phyloP scores from a whole-genome alignment of 2,329 filamentous ascomycete species.

The Aureobasidium musti region DNA sequence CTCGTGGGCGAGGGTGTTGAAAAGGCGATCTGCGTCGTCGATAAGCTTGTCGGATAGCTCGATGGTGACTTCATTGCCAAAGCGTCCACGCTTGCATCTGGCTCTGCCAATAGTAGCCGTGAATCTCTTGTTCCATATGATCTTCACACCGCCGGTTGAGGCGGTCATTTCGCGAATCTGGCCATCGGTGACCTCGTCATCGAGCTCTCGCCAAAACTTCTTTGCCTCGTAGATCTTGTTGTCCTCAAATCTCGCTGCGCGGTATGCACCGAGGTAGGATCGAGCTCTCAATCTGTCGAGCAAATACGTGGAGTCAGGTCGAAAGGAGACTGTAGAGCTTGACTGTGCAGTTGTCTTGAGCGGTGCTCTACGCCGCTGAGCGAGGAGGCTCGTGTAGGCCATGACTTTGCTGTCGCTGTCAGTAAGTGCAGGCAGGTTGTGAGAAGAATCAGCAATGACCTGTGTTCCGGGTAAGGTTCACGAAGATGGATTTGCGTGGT shows the following conservation, averaged over 20 bases:
- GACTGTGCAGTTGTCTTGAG: too few species aligned
- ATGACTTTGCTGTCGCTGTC: too few species aligned
- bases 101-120: constrained; percentile 69
- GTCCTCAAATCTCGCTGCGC: constrained; percentile 33
- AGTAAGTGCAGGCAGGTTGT: too few species aligned
- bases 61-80: too few species aligned
- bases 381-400: too few species aligned
- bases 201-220: constrained; percentile 67
- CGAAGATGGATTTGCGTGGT: too few species aligned
- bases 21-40: constrained; percentile 70
- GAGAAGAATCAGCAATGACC: too few species aligned
- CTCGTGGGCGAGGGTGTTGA: constrained; percentile 93
- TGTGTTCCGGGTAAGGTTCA: too few species aligned
- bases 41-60: constrained; percentile 89
- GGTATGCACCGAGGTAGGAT: neutral
- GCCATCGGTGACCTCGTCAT: constrained; percentile 63
- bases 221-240: constrained; percentile 64
- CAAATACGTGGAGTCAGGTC: neutral
- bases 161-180: constrained; percentile 60
- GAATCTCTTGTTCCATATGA: constrained; percentile 75
- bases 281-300: neutral
- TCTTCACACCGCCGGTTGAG: constrained; percentile 67
- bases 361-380: too few species aligned
- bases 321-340: neutral
- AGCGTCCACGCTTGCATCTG: constrained; percentile 54